A percentile compares a stretch with the other conserved stretches of the same genome.
Conservation (phyloP, 2,329 filamentous ascomycete species). For the Cordyceps cicadae region DNA sequence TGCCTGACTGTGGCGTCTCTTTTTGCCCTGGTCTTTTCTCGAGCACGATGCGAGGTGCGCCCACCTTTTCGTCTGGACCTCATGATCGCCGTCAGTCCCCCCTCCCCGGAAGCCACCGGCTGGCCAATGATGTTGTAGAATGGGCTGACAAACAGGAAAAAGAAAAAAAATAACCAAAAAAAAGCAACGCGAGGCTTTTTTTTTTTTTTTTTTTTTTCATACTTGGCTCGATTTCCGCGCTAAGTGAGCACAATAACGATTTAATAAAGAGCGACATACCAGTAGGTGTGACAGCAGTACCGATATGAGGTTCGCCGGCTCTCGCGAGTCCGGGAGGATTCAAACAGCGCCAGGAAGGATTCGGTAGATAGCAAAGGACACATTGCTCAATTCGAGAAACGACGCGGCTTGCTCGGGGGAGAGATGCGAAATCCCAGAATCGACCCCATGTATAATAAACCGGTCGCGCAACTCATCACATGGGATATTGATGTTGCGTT, state of each 20-base stretch:
- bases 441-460: not conserved
- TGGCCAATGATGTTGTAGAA: not conserved
- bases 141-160: not conserved
- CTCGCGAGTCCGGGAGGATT: too few species aligned
- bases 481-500: too few species aligned
- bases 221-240: not conserved
- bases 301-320: not conserved
- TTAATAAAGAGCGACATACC: not conserved
- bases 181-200: not conserved
- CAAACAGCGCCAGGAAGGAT: not conserved
- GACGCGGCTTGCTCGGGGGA: not conserved
- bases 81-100: not conserved
- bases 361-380: not conserved
- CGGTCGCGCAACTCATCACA: not conserved
- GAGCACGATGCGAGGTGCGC: not conserved
- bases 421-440: slow-evolving; percentile 3
- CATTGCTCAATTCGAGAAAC: not conserved
- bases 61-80: slow-evolving; percentile 5
- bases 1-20: not conserved
- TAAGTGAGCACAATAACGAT: not conserved
- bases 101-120: not conserved
- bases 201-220: not conserved
- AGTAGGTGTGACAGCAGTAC: not conserved
- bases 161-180: not conserved
- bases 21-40: not conserved